These are phyloP conservation scores for Triticum monococcum DNA, from an alignment of 176 grass and related monocot species.

Conservation along the genomic window DNA sequence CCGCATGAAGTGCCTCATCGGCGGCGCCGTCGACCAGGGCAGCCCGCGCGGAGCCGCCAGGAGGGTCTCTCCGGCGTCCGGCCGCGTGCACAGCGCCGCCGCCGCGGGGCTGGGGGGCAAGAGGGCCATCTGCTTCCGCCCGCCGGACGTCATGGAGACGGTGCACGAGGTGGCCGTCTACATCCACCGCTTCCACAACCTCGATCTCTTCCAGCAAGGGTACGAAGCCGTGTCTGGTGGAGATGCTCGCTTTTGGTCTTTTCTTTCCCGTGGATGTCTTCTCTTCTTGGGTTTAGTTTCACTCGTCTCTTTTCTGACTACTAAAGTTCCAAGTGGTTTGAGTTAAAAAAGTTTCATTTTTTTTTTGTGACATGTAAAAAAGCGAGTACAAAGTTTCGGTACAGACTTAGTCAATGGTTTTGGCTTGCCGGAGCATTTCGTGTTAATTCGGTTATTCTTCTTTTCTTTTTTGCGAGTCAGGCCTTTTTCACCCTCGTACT, in stretches of 20 bases:
- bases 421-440: neutral
- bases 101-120: slow-evolving; percentile 3
- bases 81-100: slow-evolving; percentile 44
- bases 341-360: neutral
- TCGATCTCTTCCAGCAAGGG: slow-evolving; percentile 99
- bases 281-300: slow-evolving; percentile 34
- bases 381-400: neutral
- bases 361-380: neutral
- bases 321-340: slow-evolving; percentile 29
- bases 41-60: slow-evolving; percentile 48
- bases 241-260: slow-evolving; percentile 11
- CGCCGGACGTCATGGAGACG: slow-evolving; percentile 82
- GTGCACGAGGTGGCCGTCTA: slow-evolving; percentile 93
- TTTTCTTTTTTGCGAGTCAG: neutral
- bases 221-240: slow-evolving; percentile 23
- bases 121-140: slow-evolving; percentile 27
- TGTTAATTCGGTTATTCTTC: neutral
- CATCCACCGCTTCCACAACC: slow-evolving; percentile 97
- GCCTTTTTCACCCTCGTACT: neutral
- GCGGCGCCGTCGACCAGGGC: slow-evolving; percentile 55
- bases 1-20: slow-evolving; percentile 69
- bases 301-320: slow-evolving; percentile 1
- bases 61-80: slow-evolving; percentile 58
- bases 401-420: neutral
- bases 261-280: neutral